Evolutionary conservation across 2,329 filamentous ascomycete species (phyloP).

Genomic region (Fusarium phyllophilum): DNA sequence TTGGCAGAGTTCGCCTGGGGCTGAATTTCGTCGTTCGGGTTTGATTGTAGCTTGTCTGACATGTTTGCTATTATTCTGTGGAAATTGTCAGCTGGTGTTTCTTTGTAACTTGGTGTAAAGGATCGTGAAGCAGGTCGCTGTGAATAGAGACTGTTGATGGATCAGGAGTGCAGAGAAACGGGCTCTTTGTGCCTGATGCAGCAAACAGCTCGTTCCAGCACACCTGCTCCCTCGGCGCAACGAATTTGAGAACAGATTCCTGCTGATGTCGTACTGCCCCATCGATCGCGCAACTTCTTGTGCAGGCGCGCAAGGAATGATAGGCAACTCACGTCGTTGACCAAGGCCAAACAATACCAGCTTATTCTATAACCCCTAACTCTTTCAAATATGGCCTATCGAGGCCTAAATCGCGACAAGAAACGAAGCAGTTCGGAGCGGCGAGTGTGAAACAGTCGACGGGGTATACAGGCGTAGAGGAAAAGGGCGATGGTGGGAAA

Average conservation of each 20-base stretch:
- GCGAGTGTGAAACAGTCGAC: slow-evolving; percentile 22
- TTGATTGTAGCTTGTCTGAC: slow-evolving; percentile 47
- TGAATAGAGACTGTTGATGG: not conserved
- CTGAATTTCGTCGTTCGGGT: slow-evolving; percentile 47
- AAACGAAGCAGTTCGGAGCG: slow-evolving; percentile 29
- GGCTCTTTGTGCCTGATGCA: not conserved
- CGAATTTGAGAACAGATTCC: not conserved
- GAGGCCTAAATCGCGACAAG: slow-evolving; percentile 35
- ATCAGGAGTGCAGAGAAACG: not conserved
- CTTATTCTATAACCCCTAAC: slow-evolving; percentile 41
- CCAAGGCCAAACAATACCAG: slow-evolving; percentile 34
- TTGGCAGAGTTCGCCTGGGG: slow-evolving; percentile 48
- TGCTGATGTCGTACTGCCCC: not conserved
- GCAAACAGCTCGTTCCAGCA: not conserved
- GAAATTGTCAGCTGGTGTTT: slow-evolving; percentile 33
- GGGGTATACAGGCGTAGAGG: slow-evolving; percentile 17
- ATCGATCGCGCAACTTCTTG: slow-evolving; percentile 15
- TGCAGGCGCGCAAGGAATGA: slow-evolving; percentile 22
- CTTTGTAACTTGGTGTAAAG: not conserved
- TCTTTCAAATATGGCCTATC: slow-evolving; percentile 42
- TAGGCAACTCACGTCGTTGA: slow-evolving; percentile 42
- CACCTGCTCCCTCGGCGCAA: not conserved
- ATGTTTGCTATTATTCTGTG: slow-evolving; percentile 45
- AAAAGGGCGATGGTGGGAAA: slow-evolving; percentile 35
- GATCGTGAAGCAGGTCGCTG: slow-evolving; percentile 8